These are phyloP conservation scores for Elsinoe perseae DNA, from an alignment of 2,329 filamentous ascomycete species.

Conservation along the genomic window DNA sequence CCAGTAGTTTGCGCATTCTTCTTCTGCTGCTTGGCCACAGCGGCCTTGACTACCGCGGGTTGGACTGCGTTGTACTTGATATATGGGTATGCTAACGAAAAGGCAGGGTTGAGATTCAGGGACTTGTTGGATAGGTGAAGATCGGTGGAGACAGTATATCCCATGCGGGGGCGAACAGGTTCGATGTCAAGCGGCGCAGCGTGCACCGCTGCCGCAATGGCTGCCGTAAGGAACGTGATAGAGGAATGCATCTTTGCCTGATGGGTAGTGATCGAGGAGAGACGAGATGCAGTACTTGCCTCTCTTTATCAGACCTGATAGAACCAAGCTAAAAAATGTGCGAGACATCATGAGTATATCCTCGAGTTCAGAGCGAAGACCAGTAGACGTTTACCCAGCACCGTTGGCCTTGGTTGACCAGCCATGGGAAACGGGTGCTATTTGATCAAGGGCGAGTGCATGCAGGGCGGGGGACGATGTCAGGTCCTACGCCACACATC, in stretches of 20 bases:
- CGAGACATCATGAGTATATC: constrained; percentile 6
- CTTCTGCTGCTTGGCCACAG: constrained; percentile 5
- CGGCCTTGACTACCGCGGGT: constrained; percentile 5
- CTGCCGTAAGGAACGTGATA: neutral
- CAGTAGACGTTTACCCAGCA: constrained; percentile 12
- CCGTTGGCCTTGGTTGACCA: constrained; percentile 15
- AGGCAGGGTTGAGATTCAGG: constrained; percentile 9
- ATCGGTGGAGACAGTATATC: constrained; percentile 5
- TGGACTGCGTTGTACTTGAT: constrained; percentile 9
- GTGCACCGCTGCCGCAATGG: neutral
- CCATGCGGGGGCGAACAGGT: constrained; percentile 8
- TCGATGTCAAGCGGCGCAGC: constrained; percentile 4
- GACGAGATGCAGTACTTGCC: constrained; percentile 9
- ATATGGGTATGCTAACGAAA: constrained; percentile 9
- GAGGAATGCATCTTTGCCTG: neutral
- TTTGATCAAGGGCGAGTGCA: neutral
- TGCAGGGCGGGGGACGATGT: neutral
- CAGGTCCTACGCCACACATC: constrained; percentile 7
- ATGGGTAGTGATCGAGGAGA: constrained; percentile 6
- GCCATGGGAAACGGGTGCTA: constrained; percentile 16
- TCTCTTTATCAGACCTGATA: constrained; percentile 13
- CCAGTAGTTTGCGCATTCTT: neutral
- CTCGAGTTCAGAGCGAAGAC: constrained; percentile 1
- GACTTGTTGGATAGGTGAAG: neutral
- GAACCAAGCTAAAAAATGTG: neutral